These are phyloP conservation scores for Leptodermis oblonga DNA, from an alignment of 257 asterid species.

Conservation along the genomic window DNA sequence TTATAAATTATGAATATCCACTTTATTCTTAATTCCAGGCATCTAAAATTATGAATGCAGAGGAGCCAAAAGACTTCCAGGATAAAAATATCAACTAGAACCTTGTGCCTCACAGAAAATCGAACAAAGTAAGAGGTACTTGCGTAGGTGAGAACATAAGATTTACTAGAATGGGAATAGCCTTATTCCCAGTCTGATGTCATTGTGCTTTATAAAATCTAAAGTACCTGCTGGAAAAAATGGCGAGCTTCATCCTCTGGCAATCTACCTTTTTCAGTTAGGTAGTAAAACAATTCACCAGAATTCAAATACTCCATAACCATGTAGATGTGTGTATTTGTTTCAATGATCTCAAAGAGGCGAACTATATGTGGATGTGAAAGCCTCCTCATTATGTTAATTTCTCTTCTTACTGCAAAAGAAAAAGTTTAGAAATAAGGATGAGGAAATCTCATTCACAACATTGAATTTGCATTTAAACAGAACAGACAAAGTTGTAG, in stretches of 20 bases:
- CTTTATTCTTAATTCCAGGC: neutral
- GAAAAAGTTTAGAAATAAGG: neutral
- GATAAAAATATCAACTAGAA: neutral
- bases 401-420: conserved; percentile 52
- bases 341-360: conserved; percentile 64
- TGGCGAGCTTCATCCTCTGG: conserved; percentile 61
- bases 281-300: conserved; percentile 56
- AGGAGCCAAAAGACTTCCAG: neutral
- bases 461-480: neutral
- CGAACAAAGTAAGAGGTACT: neutral
- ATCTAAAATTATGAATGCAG: neutral
- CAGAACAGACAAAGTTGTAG: neutral
- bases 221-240: conserved; percentile 60
- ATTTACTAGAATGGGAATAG: neutral
- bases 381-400: conserved; percentile 50
- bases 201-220: neutral
- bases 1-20: neutral
- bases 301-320: conserved; percentile 66
- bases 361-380: conserved; percentile 64
- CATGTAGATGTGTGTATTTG: conserved; percentile 45
- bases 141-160: neutral
- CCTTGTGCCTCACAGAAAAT: neutral
- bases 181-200: neutral
- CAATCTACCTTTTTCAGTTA: conserved; percentile 40
- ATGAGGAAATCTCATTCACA: neutral